phyloP scores from a whole-genome alignment of 2,329 filamentous ascomycete species.

The Berkeleyomyces rouxiae region DNA sequence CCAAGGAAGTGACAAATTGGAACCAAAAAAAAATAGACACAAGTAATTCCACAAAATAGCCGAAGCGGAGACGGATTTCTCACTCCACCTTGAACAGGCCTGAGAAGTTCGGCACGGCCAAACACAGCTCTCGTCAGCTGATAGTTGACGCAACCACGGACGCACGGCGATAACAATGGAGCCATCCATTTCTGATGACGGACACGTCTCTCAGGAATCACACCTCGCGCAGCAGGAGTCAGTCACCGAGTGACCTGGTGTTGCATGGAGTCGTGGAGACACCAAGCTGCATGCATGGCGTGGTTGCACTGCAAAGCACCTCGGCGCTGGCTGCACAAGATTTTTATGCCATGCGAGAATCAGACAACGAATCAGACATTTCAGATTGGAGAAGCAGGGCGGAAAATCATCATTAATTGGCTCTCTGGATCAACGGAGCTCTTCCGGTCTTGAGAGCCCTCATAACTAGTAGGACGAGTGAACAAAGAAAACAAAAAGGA shows the following conservation, averaged over 20 bases:
- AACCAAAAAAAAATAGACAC: neutral
- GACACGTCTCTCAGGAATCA: neutral
- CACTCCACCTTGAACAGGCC: neutral
- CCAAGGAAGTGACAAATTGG: neutral
- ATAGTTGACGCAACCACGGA: no score
- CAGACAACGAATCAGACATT: neutral
- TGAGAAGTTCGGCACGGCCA: no score
- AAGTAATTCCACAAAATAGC: neutral
- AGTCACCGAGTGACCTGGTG: no score
- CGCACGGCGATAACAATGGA: no score
- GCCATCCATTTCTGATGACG: no score
- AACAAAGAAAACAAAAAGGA: neutral
- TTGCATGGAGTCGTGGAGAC: no score
- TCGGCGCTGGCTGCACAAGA: neutral
- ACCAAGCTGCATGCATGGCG: neutral
- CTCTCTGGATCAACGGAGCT: neutral
- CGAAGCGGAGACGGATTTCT: neutral
- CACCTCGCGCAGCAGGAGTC: neutral
- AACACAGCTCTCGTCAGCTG: no score
- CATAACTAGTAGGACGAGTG: neutral
- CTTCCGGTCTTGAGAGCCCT: slow-evolving; percentile 4
- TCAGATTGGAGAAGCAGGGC: neutral
- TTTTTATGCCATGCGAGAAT: neutral
- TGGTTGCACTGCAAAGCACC: neutral
- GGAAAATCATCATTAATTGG: slow-evolving; percentile 1